phyloP scores from a whole-genome alignment of 352 stramenopile species.

The Globisporangium megalacanthum region DNA sequence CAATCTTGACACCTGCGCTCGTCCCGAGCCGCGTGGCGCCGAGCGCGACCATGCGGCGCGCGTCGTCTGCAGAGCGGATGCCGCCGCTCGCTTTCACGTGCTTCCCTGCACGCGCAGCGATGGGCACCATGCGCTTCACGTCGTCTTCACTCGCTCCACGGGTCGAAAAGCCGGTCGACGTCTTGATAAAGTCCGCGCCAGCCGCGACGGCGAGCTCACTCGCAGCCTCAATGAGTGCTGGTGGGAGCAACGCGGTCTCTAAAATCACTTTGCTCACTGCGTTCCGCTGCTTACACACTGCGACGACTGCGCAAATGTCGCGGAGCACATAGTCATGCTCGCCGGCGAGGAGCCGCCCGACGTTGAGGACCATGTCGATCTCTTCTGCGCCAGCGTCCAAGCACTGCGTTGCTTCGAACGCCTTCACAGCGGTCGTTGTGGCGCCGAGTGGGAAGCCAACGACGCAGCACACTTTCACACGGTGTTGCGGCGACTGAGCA shows the following conservation, averaged over 20 bases:
- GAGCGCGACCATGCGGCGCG: conserved; percentile 60
- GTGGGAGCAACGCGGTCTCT: conserved; percentile 70
- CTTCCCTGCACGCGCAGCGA: conserved; percentile 53
- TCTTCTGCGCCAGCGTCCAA: conserved; percentile 71
- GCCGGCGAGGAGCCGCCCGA: conserved; percentile 49
- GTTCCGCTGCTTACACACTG: conserved; percentile 52
- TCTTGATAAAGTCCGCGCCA: conserved; percentile 86
- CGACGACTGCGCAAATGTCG: conserved; percentile 66
- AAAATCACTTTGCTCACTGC: conserved; percentile 81
- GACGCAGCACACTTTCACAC: conserved; percentile 79
- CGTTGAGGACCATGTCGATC: conserved; percentile 88
- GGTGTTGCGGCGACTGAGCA: no score
- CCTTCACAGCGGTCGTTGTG: conserved; percentile 51
- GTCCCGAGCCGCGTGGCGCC: conserved; percentile 69
- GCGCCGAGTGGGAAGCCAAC: conserved; percentile 80
- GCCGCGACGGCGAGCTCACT: conserved; percentile 61
- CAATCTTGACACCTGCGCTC: conserved; percentile 63
- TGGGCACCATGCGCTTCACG: conserved; percentile 62
- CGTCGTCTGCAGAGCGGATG: conserved; percentile 63
- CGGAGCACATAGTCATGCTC: conserved; percentile 73
- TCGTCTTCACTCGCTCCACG: conserved; percentile 76
- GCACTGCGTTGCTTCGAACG: conserved; percentile 61
- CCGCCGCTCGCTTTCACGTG: conserved; percentile 82
- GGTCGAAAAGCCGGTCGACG: conserved; percentile 81
- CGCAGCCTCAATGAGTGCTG: conserved; percentile 63